Conservation (phyloP, 192 early-diverging fungal species). For the Gigaspora rosea region DNA sequence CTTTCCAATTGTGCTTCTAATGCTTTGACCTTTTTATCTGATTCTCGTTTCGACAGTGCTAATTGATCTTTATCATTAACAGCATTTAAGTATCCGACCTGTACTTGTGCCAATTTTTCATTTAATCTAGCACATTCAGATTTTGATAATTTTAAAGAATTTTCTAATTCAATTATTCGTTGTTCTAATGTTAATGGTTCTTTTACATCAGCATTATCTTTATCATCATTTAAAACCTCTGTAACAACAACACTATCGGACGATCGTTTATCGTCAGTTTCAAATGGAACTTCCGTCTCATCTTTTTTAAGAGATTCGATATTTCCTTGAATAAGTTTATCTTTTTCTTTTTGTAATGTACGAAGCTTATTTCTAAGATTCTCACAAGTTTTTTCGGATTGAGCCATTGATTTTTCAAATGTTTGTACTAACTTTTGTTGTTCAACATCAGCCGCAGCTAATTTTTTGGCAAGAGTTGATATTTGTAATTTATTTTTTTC, state of each 20-base stretch:
- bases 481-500: conserved; percentile 4
- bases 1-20: not conserved
- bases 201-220: not conserved
- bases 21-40: not conserved
- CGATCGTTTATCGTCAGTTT: no score
- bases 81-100: not conserved
- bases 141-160: not conserved
- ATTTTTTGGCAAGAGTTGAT: not conserved
- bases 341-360: conserved; percentile 17
- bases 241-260: no score
- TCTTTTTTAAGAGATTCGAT: no score
- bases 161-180: conserved; percentile 6
- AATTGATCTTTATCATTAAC: conserved; percentile 22
- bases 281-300: no score
- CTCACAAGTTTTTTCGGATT: not conserved
- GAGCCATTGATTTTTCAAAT: not conserved
- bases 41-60: not conserved
- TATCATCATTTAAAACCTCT: no score
- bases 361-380: not conserved
- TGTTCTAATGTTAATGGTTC: not conserved
- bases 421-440: conserved; percentile 1
- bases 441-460: not conserved
- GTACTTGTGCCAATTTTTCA: not conserved
- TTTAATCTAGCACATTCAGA: conserved; percentile 7
- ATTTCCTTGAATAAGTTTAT: not conserved